Evolutionary conservation across 495 filamentous ascomycete species (phyloP), one percentile per base, ranked within the genome.

Genomic region (Entonaema liquescens): DNA sequence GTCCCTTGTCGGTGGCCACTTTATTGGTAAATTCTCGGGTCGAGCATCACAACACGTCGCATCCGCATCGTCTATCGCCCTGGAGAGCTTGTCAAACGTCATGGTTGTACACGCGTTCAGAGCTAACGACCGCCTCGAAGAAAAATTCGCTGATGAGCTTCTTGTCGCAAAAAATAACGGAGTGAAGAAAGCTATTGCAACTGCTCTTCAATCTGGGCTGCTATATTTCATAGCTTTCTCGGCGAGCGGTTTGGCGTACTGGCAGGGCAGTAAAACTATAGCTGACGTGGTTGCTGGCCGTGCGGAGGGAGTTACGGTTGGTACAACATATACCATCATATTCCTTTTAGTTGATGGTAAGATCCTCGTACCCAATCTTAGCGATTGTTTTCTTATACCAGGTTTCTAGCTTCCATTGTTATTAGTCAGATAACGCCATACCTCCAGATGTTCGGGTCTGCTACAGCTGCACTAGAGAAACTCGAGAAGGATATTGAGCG

Each of bases 171-270:
- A 83, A 71, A 79, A 77, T 29, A 80, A 82, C 35, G 88, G 88
- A 0, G 66, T 88, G 15, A 88, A 87, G 63, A 92, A 90, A 73
- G 85, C 86, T 4, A 65, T 83, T 1, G 87, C 85, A 0, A 79
- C 84, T n/a, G 89, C 85, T 11, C 77, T 87, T 1, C 88, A 90
- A 62, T 82, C 87, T n/a, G 89, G 89, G n/a, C 68, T 88, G 19
- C 74, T 92, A 21, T 91, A 90, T 67, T 91, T 92, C 63, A 84
- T 90, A 61, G 87, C 86, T 7, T 90, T 88, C 67, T 81, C 85
- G 13, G 89, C 87, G 2, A 90, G 90, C 70, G 89, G 85, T 40
- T 77, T 92, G 17, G 89, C 89, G 1, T 91, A 89, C 64, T 92
- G 87, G 88, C 85, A 91, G 70, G 89, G 88, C 17, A 86, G 84